Evolutionary conservation across 164 flowering plant genomes (phyloP), one percentile per base, ranked within the genome.

Genomic region (Tetracentron sinense): DNA sequence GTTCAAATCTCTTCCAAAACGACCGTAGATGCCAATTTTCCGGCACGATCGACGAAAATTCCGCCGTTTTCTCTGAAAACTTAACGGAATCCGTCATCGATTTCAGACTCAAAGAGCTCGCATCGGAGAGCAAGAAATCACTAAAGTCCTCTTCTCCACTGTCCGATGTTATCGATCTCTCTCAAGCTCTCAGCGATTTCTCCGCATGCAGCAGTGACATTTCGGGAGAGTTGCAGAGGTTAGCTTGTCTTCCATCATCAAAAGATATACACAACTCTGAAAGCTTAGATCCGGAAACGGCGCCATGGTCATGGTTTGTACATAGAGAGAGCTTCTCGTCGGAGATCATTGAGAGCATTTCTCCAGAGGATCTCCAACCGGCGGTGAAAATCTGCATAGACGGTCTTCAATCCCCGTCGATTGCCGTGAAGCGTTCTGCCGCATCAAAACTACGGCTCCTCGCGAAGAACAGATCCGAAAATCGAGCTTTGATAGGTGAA

Each of bases 161-260:
- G 0, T 69, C 72, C 26, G 84, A 81, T 7, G 67, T 77, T 15
- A 71, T 85, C n/a, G 87, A 85, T 11, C 62, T 89, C n/a, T 91
- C 96, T 0, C 88, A 79, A n/a, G 82, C 90, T 23, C 86, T 85
- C 74, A 83, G 87, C 56, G 96, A 89, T 64, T 85, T 78, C 65
- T 89, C 97, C 0, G 87, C 83, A 3, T 95, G 85, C 67, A 84
- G 91, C 76, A 88, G 93, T 60, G 97, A 94, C 46, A 88, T 94
- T 42, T 94, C 99, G 27, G 96, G 99, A 1, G 99, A 95, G 70
- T 55, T 95, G 35, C 92, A 87, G 76, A 71, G 87, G 28, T 81
- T 95, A 6, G 95, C 99, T 35, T 67, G 72, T 62, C n/a, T 86
- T 25, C 96, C 90, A 10, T 65, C 74, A 1, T 52, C 80, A 31